Base-by-base conservation (phyloP, 1,139 yeast species). In the Eremothecium gossypii region DNA sequence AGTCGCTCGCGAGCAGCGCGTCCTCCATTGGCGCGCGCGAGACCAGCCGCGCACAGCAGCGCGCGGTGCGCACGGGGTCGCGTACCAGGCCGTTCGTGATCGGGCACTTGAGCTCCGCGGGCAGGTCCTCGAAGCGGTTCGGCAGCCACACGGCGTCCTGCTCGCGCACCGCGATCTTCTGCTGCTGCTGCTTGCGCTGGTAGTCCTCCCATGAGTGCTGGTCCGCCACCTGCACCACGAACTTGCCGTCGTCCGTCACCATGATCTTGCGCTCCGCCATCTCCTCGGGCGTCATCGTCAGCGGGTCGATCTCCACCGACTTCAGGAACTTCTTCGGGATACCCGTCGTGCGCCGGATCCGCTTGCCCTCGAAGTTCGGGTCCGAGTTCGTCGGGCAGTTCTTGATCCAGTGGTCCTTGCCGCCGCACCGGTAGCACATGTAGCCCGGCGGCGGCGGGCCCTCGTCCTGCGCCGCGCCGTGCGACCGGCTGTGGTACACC, bases 361-460 rank as follows among this genome's bases (percentile, higher is more conserved):
- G 74, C 58, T 84, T 85, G 27, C 95, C 95, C 59, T 91, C 97
- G 73, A 87, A 87, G 54, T 79, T 83, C 4, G 96, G 95, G 63
- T 91, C 98, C 43, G 77, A 78, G 53, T 84, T 83, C 2, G 95
- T 86, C 0, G 98, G 98, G 67, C 98, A 91, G 52, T 87, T 86
- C 56, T 84, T 84, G 49, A 93, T 89, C 91, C 95, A 89, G 63
- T 91, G 99, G 49, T 91, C 96, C 62, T 87, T 85, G 38, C 85
- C 87, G 41, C 98, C 98, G 68, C 99, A 91, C 60, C 96, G 73
- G 62, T 91, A 89, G 62, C 98, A 91, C 58, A 89, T 82, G 57
- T 91, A 91, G 1, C 95, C 95, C 3, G 95, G 91, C 1, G 98
- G 98, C 4, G 96, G 96, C 7, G 83, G 77, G 2, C 61, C 65